A percentile compares a stretch with the other conserved stretches of the same genome.
These are phyloP conservation scores for Amniculicola lignicola DNA, from an alignment of 495 filamentous ascomycete species.

Conservation along the genomic window DNA sequence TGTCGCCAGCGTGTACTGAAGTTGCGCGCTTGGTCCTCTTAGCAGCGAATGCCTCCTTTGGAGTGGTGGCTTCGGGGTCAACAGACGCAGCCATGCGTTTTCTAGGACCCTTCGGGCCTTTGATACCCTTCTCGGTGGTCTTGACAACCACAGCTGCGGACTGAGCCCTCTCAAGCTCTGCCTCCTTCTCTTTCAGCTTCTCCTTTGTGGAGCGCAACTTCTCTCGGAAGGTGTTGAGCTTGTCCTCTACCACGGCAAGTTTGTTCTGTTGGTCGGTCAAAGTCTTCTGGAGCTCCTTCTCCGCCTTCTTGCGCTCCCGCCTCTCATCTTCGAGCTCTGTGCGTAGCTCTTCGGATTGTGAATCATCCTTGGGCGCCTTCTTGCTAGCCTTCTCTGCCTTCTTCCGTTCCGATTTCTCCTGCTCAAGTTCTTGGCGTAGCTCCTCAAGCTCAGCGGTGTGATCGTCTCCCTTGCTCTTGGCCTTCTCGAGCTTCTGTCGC, in stretches of 20 bases:
- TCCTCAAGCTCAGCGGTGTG: slow-evolving; percentile 39
- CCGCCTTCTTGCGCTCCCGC: slow-evolving; percentile 44
- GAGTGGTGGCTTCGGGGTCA: slow-evolving; percentile 56
- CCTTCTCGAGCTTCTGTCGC: slow-evolving; percentile 26
- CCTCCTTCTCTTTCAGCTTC: slow-evolving; percentile 60
- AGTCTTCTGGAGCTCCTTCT: slow-evolving; percentile 39
- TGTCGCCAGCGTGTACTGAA: slow-evolving; percentile 59
- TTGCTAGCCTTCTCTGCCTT: slow-evolving; percentile 26
- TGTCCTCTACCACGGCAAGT: slow-evolving; percentile 59
- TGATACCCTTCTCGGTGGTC: slow-evolving; percentile 4
- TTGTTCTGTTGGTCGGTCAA: slow-evolving; percentile 52
- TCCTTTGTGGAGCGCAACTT: slow-evolving; percentile 67
- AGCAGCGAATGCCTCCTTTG: slow-evolving; percentile 54
- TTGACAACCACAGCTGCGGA: slow-evolving; percentile 37
- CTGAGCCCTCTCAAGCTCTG: slow-evolving; percentile 48
- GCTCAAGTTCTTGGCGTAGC: slow-evolving; percentile 35
- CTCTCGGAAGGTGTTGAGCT: slow-evolving; percentile 61
- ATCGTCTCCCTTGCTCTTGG: slow-evolving; percentile 45
- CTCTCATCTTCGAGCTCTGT: slow-evolving; percentile 45
- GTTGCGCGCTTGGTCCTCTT: slow-evolving; percentile 45
- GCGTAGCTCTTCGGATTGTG: slow-evolving; percentile 38
- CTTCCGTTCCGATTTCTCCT: slow-evolving; percentile 23
- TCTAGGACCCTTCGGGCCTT: slow-evolving; percentile 43
- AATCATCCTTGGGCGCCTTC: slow-evolving; percentile 14
- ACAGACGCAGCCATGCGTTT: slow-evolving; percentile 47